Evolutionary conservation across 2,329 filamentous ascomycete genomes (phyloP).

Genomic region (Rhinocladiella mackenziei): DNA sequence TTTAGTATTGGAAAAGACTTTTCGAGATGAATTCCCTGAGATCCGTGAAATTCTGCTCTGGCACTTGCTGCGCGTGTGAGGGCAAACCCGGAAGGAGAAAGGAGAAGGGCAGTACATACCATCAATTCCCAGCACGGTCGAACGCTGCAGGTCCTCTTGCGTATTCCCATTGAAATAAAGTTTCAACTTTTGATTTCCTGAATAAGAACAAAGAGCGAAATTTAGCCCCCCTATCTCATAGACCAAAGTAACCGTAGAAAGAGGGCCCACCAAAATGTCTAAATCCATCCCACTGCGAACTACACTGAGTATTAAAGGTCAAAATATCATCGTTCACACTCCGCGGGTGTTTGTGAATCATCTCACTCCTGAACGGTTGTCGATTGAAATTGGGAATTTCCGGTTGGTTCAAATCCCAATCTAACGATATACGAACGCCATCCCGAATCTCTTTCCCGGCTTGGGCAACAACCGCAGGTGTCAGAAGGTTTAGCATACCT

Average conservation of each 20-base stretch:
- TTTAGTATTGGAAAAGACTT: not conserved
- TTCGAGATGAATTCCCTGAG: too few relatives aligned
- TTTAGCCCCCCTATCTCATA: too few relatives aligned
- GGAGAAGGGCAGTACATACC: not conserved
- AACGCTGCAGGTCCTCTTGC: not conserved
- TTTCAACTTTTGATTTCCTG: not conserved
- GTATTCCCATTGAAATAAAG: slow-evolving; percentile 1
- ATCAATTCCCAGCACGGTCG: not conserved
- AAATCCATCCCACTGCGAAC: not conserved
- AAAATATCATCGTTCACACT: not conserved
- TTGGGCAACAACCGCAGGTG: not conserved
- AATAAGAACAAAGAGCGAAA: not conserved
- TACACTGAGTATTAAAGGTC: not conserved
- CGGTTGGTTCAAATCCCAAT: not conserved
- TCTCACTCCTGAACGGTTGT: not conserved
- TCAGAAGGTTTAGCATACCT: not conserved
- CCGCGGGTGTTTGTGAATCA: not conserved
- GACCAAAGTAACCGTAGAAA: not conserved
- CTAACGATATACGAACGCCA: not conserved
- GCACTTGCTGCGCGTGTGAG: too few relatives aligned
- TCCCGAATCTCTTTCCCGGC: not conserved
- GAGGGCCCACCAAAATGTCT: not conserved
- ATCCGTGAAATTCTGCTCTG: too few relatives aligned
- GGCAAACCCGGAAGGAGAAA: too few relatives aligned
- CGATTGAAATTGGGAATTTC: not conserved